These are phyloP conservation scores for Fusarium sp. DNA, from an alignment of 2,329 filamentous ascomycete genomes.

Conservation along the genomic window DNA sequence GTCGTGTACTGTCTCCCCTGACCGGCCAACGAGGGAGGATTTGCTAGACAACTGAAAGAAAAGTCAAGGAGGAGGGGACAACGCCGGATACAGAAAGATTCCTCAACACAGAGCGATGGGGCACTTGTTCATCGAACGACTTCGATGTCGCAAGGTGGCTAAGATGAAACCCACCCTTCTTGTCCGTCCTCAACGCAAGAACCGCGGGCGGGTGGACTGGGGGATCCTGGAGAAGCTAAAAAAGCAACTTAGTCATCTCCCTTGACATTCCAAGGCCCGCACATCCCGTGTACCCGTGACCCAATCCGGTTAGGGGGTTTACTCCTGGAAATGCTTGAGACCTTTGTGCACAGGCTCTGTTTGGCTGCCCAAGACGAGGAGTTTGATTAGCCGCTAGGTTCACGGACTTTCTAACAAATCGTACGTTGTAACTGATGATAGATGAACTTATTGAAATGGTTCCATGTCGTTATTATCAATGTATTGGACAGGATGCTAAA, in stretches of 20 bases:
- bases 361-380: not conserved
- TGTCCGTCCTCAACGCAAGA: conserved; percentile 20
- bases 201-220: conserved; percentile 16
- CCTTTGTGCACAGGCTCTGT: conserved; percentile 5
- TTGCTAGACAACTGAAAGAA: not conserved
- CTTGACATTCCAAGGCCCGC: conserved; percentile 29
- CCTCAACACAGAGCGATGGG: not conserved
- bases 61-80: not conserved
- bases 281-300: conserved; percentile 21
- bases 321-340: not conserved
- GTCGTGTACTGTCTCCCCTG: conserved; percentile 15
- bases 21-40: conserved; percentile 28
- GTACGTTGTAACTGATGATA: conserved; percentile 1
- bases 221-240: conserved; percentile 17
- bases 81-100: conserved; percentile 5
- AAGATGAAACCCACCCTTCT: conserved; percentile 21
- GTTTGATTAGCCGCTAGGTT: not conserved
- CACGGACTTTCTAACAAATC: not conserved
- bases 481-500: not conserved
- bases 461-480: not conserved
- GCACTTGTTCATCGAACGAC: conserved; percentile 30
- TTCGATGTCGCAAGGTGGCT: conserved; percentile 24
- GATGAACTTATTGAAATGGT: not conserved
- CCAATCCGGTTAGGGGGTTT: conserved; percentile 6
- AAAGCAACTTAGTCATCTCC: conserved; percentile 30